A percentile compares a stretch with the other conserved stretches of the same genome.
phyloP scores from a whole-genome alignment of 305 asterid species.

The Solanum hybrid region DNA sequence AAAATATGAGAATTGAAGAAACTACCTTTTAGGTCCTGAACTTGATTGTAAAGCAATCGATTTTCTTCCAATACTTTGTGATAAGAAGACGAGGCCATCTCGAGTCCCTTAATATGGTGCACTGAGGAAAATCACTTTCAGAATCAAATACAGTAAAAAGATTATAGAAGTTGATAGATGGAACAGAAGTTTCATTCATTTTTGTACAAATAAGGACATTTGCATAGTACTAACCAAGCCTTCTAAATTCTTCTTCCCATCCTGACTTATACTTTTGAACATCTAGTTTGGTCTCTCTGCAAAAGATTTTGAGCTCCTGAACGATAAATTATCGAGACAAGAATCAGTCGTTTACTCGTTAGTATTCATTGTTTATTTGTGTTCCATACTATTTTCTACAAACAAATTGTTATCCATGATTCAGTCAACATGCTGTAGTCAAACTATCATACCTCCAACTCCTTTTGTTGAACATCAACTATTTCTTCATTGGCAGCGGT shows the following conservation, averaged over 20 bases:
- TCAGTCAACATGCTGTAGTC: neutral
- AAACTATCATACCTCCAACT: slow-evolving; percentile 47
- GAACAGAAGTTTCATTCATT: neutral
- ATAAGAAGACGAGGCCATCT: slow-evolving; percentile 62
- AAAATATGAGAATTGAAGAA: neutral
- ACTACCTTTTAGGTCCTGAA: slow-evolving; percentile 84
- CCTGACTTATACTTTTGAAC: slow-evolving; percentile 42
- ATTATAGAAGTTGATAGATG: neutral
- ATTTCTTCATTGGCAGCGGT: slow-evolving; percentile 27
- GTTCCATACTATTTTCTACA: neutral
- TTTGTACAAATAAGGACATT: neutral
- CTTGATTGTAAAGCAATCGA: slow-evolving; percentile 79
- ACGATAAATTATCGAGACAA: neutral
- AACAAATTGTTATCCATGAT: neutral
- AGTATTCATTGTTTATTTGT: neutral
- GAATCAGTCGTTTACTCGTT: neutral
- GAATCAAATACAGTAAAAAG: neutral
- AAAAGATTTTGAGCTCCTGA: slow-evolving; percentile 64
- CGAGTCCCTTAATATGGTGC: slow-evolving; percentile 60
- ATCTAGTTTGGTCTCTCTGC: slow-evolving; percentile 44
- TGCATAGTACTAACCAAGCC: slow-evolving; percentile 46
- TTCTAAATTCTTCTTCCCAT: slow-evolving; percentile 53
- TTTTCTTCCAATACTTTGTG: slow-evolving; percentile 84
- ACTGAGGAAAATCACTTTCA: slow-evolving; percentile 28
- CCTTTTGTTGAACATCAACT: slow-evolving; percentile 55